These are phyloP conservation scores for Boletus reticulatus DNA, from an alignment of 768 basidiomycete species.

Conservation along the genomic window DNA sequence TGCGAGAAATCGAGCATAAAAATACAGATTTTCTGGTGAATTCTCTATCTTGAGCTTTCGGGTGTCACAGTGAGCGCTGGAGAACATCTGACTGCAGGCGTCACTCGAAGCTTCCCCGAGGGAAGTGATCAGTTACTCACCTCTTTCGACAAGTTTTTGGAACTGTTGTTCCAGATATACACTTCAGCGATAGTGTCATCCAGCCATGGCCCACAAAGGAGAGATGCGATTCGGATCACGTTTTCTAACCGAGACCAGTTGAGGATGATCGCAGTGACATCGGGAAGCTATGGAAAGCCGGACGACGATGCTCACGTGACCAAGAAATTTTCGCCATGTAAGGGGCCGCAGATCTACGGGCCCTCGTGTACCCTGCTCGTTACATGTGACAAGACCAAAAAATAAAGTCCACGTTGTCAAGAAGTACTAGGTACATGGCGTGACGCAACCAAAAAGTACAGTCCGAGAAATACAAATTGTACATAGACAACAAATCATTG, in stretches of 20 bases:
- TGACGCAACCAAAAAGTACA: too few relatives aligned
- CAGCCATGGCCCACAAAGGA: conserved; percentile 48
- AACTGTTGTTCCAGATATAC: conserved; percentile 65
- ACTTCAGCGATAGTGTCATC: conserved; percentile 47
- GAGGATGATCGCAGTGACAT: conserved; percentile 56
- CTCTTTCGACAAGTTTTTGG: conserved; percentile 37
- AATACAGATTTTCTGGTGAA: conserved; percentile 55
- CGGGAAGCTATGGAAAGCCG: conserved; percentile 20
- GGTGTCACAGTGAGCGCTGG: conserved; percentile 39
- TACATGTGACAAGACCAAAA: too few relatives aligned
- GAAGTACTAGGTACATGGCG: too few relatives aligned
- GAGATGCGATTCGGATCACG: conserved; percentile 51
- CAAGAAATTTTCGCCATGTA: too few relatives aligned
- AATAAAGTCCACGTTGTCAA: too few relatives aligned
- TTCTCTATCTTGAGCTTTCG: conserved; percentile 52
- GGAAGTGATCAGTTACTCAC: conserved; percentile 32
- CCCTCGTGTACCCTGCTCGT: too few relatives aligned
- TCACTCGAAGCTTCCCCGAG: not conserved
- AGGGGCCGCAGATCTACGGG: too few relatives aligned
- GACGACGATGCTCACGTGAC: too few relatives aligned
- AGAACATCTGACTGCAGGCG: conserved; percentile 38
- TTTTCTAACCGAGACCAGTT: conserved; percentile 71
- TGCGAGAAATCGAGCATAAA: conserved; percentile 60
- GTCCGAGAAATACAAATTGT: too few relatives aligned
- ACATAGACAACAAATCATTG: too few relatives aligned